Conservation (phyloP, 2,329 filamentous ascomycete species). For the Dendryphion nanum region DNA sequence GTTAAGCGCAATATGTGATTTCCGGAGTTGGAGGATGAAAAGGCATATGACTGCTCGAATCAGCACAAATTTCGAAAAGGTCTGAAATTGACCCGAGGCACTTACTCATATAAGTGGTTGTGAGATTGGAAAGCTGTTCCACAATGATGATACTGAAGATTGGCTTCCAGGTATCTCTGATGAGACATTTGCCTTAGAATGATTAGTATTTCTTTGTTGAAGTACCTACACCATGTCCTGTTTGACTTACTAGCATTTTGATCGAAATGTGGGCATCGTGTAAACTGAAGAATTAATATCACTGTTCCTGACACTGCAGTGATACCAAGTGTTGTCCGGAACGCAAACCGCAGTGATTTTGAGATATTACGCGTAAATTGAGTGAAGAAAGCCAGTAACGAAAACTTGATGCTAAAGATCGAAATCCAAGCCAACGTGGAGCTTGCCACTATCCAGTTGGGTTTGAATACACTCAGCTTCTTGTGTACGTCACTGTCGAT, state of each 20-base stretch:
- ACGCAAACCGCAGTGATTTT: conserved; percentile 3
- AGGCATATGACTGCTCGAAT: conserved; percentile 10
- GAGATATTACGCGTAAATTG: conserved; percentile 8
- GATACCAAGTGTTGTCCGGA: conserved; percentile 9
- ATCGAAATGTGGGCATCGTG: background rate
- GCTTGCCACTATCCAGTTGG: conserved; percentile 8
- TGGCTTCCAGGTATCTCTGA: too few species aligned
- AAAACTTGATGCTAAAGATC: background rate
- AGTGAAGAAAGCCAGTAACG: conserved; percentile 10
- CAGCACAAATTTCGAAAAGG: background rate
- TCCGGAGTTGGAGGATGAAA: conserved; percentile 7
- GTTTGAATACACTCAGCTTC: too few species aligned
- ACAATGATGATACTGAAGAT: too few species aligned
- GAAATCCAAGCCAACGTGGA: conserved; percentile 1
- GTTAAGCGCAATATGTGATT: conserved; percentile 7
- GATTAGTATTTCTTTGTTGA: too few species aligned
- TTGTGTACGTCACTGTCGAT: too few species aligned
- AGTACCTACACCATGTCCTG: too few species aligned
- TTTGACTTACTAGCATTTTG: background rate
- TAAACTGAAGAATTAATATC: conserved; percentile 6
- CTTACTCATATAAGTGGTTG: conserved; percentile 13
- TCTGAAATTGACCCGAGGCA: background rate
- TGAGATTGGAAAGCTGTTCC: too few species aligned
- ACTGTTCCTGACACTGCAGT: conserved; percentile 6
- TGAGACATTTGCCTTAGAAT: too few species aligned